These are phyloP conservation scores for Plasmodium reichenowi DNA, from an alignment of 169 alveolate species.

Conservation along the genomic window DNA sequence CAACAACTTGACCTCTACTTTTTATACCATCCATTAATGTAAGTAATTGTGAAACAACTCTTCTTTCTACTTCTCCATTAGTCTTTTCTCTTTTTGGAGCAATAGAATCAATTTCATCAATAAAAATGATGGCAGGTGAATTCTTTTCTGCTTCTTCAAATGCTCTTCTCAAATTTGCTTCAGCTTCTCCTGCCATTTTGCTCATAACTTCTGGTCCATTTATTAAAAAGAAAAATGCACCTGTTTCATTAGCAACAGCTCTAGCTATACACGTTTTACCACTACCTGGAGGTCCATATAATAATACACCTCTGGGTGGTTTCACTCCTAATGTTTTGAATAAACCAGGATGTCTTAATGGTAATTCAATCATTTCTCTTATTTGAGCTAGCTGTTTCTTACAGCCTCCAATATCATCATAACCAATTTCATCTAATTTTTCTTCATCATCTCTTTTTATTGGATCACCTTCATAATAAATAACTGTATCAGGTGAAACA, in stretches of 20 bases:
- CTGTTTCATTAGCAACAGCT: conserved; percentile 99
- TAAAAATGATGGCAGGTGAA: conserved; percentile 99
- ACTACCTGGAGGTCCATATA: conserved; percentile 99
- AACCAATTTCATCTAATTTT: conserved; percentile 99
- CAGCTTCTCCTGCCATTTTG: conserved; percentile 99
- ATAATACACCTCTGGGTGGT: conserved; percentile 99
- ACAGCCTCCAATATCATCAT: conserved; percentile 99
- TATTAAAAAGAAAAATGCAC: conserved; percentile 96
- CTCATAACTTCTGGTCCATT: conserved; percentile 99
- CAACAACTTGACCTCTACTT: conserved; percentile 99
- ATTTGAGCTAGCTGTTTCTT: conserved; percentile 99
- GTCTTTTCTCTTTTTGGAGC: conserved; percentile 99
- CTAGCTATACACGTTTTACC: conserved; percentile 99
- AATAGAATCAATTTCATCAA: conserved; percentile 99
- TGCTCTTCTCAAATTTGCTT: conserved; percentile 97
- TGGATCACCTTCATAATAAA: conserved; percentile 97
- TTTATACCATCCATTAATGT: conserved; percentile 99
- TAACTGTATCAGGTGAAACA: conserved; percentile 99
- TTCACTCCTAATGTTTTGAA: conserved; percentile 99
- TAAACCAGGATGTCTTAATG: conserved; percentile 99
- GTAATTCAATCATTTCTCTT: conserved; percentile 99
- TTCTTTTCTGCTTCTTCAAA: conserved; percentile 98
- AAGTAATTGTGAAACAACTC: conserved; percentile 98
- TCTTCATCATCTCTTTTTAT: conserved; percentile 99
- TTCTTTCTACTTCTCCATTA: conserved; percentile 99